phyloP scores from a whole-genome alignment of 139 green algal genomes.

The Chlorella sp. region DNA sequence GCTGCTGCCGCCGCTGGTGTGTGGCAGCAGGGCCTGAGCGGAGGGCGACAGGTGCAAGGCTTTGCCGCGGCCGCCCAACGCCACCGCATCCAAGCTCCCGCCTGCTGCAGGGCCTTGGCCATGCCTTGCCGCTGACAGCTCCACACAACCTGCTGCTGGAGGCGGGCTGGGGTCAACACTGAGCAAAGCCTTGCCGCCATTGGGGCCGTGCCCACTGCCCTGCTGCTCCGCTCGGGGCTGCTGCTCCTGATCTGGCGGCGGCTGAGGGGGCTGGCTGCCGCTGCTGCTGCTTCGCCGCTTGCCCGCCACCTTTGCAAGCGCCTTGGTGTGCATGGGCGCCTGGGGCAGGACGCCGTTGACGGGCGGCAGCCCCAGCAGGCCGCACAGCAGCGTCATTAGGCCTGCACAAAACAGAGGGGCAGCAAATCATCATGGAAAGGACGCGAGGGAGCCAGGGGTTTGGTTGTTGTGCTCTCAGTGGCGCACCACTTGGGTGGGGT shows the following conservation, averaged over 20 bases:
- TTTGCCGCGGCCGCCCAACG: no score
- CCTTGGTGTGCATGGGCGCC: constrained; percentile 85
- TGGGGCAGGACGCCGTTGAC: constrained; percentile 92
- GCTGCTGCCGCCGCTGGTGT: not conserved
- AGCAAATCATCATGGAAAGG: no score
- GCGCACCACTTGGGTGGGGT: no score
- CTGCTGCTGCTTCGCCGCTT: not conserved
- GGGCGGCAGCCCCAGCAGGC: constrained; percentile 83
- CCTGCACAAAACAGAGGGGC: not conserved
- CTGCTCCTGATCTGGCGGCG: not conserved
- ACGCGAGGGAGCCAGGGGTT: not conserved
- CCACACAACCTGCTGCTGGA: no score
- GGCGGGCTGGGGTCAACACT: no score
- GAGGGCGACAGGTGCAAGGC: constrained; percentile 4
- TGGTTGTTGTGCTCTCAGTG: no score
- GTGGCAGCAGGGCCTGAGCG: not conserved
- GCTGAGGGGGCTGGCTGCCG: no score
- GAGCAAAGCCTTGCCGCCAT: no score
- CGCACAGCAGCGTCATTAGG: constrained; percentile 68
- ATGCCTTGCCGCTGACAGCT: no score
- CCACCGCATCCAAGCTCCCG: no score
- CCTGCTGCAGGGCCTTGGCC: no score
- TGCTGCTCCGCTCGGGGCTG: not conserved
- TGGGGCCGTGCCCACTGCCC: no score
- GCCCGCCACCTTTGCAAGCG: constrained; percentile 40